Conservation (phyloP, 768 basidiomycete species). For the Trametes gibbosa region DNA sequence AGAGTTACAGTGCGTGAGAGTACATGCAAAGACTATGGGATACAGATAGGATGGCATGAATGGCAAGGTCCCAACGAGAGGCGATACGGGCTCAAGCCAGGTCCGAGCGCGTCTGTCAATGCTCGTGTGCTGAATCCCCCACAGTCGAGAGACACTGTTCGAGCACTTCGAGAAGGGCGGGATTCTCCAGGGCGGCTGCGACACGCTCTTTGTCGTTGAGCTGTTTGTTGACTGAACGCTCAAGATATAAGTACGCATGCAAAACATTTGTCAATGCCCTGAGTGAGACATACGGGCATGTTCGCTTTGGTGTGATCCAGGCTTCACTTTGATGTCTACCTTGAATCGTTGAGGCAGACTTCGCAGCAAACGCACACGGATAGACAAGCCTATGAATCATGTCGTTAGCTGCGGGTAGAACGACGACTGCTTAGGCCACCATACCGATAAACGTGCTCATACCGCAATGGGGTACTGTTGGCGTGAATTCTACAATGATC, state of each 20-base stretch:
- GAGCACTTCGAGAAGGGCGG: constrained; percentile 78
- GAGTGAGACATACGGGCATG: constrained; percentile 66
- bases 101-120: background rate
- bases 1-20: constrained; percentile 9
- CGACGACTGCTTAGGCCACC: constrained; percentile 24
- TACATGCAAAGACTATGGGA: constrained; percentile 1
- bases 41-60: background rate
- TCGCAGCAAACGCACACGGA: constrained; percentile 86
- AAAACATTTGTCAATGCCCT: background rate
- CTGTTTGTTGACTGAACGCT: constrained; percentile 85
- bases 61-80: too few species aligned
- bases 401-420: background rate
- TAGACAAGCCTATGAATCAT: constrained; percentile 71
- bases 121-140: background rate
- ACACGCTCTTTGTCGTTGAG: constrained; percentile 99
- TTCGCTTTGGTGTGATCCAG: constrained; percentile 96
- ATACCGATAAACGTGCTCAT: constrained; percentile 95
- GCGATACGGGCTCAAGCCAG: background rate
- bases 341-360: constrained; percentile 92
- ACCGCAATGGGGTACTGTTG: constrained; percentile 96
- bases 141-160: constrained; percentile 63
- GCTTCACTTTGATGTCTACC: constrained; percentile 88
- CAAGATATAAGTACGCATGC: background rate
- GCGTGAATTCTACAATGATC: constrained; percentile 89
- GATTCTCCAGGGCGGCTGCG: constrained; percentile 94